phyloP scores from a whole-genome alignment of 441 rosid species.

The Kokia cookei region DNA sequence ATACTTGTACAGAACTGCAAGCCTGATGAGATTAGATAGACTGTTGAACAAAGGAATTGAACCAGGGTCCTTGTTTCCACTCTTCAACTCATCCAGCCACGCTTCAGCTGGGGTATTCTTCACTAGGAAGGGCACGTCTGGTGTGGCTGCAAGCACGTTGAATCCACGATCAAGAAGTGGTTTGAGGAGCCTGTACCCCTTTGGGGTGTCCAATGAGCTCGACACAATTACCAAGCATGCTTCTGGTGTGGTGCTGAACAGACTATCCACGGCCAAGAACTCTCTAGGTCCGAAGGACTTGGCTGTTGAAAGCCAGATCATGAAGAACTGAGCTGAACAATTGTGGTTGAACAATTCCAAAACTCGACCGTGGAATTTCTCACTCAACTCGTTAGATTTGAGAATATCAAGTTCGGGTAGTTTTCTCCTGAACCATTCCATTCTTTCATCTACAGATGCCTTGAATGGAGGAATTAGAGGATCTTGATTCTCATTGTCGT shows the following conservation, averaged over 20 bases:
- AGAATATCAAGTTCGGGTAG: not conserved
- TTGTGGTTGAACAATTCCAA: slow-evolving; percentile 19
- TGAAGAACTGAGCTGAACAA: slow-evolving; percentile 35
- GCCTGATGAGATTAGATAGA: not conserved
- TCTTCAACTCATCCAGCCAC: slow-evolving; percentile 22
- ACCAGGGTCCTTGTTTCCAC: not conserved
- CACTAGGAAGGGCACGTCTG: slow-evolving; percentile 35
- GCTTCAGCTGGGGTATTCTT: slow-evolving; percentile 40
- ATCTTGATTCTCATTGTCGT: slow-evolving; percentile 12
- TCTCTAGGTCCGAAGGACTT: slow-evolving; percentile 40
- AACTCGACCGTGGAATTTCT: slow-evolving; percentile 27
- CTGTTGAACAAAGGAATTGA: not conserved
- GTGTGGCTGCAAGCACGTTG: slow-evolving; percentile 29
- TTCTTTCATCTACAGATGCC: slow-evolving; percentile 28
- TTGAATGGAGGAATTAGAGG: slow-evolving; percentile 36
- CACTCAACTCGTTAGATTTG: slow-evolving; percentile 7
- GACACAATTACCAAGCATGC: slow-evolving; percentile 42
- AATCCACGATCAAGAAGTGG: slow-evolving; percentile 28
- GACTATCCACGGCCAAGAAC: slow-evolving; percentile 37
- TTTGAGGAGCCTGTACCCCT: slow-evolving; percentile 19
- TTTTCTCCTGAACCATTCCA: slow-evolving; percentile 32
- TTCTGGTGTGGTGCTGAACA: slow-evolving; percentile 31
- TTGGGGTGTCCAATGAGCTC: slow-evolving; percentile 32
- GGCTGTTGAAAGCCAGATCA: slow-evolving; percentile 46
- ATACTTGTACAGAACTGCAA: not conserved